phyloP scores from a whole-genome alignment of 1,284 basidiomycete genomes.

The Earliella scabrosa region DNA sequence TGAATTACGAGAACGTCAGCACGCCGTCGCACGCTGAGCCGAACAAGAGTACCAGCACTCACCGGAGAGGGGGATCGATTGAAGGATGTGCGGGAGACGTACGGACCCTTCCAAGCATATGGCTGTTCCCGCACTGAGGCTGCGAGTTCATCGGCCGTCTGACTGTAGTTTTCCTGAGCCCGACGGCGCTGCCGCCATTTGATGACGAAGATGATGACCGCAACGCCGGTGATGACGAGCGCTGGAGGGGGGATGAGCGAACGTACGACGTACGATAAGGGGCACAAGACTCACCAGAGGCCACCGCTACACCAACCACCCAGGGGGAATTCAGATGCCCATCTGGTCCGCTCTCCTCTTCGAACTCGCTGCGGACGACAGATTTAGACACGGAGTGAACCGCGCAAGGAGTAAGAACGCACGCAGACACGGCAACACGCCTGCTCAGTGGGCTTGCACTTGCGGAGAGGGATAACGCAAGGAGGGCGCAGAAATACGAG shows the following conservation, averaged over 20 bases:
- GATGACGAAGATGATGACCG: constrained; percentile 9
- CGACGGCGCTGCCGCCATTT: constrained; percentile 20
- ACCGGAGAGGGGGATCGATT: constrained; percentile 22
- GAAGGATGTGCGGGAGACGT: constrained; percentile 7
- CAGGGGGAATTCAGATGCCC: constrained; percentile 20
- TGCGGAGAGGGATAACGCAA: not conserved
- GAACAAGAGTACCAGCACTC: not conserved
- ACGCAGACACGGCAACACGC: constrained; percentile 3
- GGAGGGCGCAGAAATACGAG: constrained; percentile 2
- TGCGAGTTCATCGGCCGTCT: not conserved
- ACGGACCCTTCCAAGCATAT: constrained; percentile 12
- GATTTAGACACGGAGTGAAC: not conserved
- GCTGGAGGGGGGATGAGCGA: not conserved
- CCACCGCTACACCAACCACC: constrained; percentile 18
- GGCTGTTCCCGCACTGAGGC: constrained; percentile 1
- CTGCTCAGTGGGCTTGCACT: constrained; percentile 4
- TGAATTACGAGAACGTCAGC: not conserved
- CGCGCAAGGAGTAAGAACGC: not conserved
- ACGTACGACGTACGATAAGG: not conserved
- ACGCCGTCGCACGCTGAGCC: not conserved
- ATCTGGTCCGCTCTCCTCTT: constrained; percentile 8
- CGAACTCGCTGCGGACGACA: not conserved
- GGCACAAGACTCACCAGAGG: constrained; percentile 7
- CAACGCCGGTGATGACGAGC: constrained; percentile 11
- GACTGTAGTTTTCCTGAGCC: constrained; percentile 1